phyloP scores from a whole-genome alignment of 257 asterid genomes.

The Agastache rugosa region DNA sequence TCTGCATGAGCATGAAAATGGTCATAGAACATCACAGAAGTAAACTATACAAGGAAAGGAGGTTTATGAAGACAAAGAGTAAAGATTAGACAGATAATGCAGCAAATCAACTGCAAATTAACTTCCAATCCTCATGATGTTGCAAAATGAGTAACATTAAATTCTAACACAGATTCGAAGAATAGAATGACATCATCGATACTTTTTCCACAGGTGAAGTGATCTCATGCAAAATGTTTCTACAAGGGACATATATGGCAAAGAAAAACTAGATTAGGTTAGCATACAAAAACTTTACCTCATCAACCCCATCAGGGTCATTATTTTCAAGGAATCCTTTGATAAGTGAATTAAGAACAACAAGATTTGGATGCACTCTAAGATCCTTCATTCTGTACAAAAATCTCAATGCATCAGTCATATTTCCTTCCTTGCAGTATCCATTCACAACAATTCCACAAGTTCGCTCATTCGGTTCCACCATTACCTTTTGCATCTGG shows the following conservation, averaged over 20 bases:
- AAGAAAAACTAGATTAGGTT: not conserved
- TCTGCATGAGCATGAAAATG: slow-evolving; percentile 46
- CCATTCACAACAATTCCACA: slow-evolving; percentile 90
- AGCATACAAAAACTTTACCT: slow-evolving; percentile 53
- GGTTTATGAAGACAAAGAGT: not conserved
- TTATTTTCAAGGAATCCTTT: slow-evolving; percentile 69
- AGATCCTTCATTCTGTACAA: slow-evolving; percentile 81
- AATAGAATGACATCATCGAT: not conserved
- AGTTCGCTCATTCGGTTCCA: slow-evolving; percentile 74
- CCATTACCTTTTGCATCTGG: slow-evolving; percentile 63
- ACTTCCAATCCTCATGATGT: not conserved
- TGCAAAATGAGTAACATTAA: not conserved
- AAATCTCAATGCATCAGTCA: slow-evolving; percentile 78
- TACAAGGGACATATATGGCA: not conserved
- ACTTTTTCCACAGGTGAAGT: not conserved
- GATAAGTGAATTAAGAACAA: slow-evolving; percentile 79
- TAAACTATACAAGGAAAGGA: not conserved
- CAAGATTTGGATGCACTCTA: slow-evolving; percentile 75
- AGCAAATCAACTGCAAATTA: not conserved
- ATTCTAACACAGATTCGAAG: not conserved
- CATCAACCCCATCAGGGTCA: slow-evolving; percentile 79
- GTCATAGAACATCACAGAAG: slow-evolving; percentile 18
- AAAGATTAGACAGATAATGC: not conserved
- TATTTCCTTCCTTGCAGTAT: slow-evolving; percentile 82
- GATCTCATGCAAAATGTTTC: slow-evolving; percentile 16